Base-by-base conservation (phyloP, 176 grass and related monocot genomes). In the Eleusine indica region DNA sequence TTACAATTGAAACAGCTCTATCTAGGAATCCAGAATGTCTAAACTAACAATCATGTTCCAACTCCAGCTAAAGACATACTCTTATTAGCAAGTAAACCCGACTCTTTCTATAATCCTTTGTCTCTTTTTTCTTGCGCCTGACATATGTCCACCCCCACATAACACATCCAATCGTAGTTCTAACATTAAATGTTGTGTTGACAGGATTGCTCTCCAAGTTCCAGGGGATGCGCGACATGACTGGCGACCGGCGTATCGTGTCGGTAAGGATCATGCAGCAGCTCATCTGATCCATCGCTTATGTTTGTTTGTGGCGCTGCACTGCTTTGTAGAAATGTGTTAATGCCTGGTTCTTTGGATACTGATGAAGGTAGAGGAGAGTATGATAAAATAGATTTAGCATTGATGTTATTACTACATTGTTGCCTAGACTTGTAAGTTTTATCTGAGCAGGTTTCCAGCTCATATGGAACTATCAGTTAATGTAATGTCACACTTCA, bases 231-330 rank as follows among this genome's bases (percentile, higher is more conserved):
- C 73, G 86, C 61, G 88, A 89, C 83, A 83, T 44, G 21, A 51
- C 18, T 7, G 47, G 75, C 60, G 83, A 91, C 13, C 82, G 82
- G 9, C 82, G 95, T 79, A 84, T 98, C 28, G 93, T 98, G 28
- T 93, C 87, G 13, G 79, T 90, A 14, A 86, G 95, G 84, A 91
- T 95, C 80, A 90, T 91, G 9, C 92, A 95, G 85, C 83, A 91
- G 71, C 85, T 93, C 68, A 46, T 85, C 14, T 94, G 84, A 94
- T 87, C 58, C 52, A 15, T 56, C 6, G 52, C 16, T 17, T 78
- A 37, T 48, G 86, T 82, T 85, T 46, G 63, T 70, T 35, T 71
- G n/a, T 89, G 54, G 69, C 17, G 56, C 52, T 56, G 52, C 52
- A 9, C 19, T 9, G 19, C 56, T n/a, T 7, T 58, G 52, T 58